Base-by-base conservation (phyloP, 2,329 filamentous ascomycete genomes). In the Trichoderma sp. region DNA sequence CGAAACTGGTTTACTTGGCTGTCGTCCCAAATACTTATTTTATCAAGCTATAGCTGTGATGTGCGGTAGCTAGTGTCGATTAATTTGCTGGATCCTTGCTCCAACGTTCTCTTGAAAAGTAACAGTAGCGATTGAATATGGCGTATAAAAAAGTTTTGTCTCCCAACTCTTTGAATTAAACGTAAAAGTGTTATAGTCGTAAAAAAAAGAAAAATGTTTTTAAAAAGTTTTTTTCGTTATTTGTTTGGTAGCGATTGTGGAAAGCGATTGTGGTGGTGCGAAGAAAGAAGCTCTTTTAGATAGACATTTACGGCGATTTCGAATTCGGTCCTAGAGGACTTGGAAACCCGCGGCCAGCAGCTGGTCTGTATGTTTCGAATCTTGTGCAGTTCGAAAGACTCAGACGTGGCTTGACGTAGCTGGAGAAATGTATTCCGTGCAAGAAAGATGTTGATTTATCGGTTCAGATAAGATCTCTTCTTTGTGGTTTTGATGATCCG, bases 91-190 rank as follows among this genome's bases (percentile, higher is more conserved):
- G 24, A 43, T 49, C 47, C 47, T 49, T 24, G 19, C 47, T 49
- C 55, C 43, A 59, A 52, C 60, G 35, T 21, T 73, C 69, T 73
- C 64, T 69, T 72, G 71, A 72, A 70, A 70, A 60, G 72, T 70
- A 60, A 73, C 21, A n/a, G 78, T 79, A 80, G 79, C 78, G 79
- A 80, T 79, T 76, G 79, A 77, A 75, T 76, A 71, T 76, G 73
- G 72, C 71, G 72, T 61, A 53, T 52, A 66, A 35, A 53, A 24
- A 43, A 19, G 24, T 53, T 19, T 40, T 57, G 27, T 49, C 52
- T 62, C 35, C 37, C 53, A 47, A 57, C 24, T 58, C 52, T 49
- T 55, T 37, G 16, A 63, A 62, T 61, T 40, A 61, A 70, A 33
- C 55, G 53, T 35, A 40, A 55, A 40, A 70, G 33, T 47, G 37